Evolutionary conservation across 2,329 filamentous ascomycete species (phyloP), one percentile per base, ranked within the genome.

Genomic region (Thielaviopsis euricoi): DNA sequence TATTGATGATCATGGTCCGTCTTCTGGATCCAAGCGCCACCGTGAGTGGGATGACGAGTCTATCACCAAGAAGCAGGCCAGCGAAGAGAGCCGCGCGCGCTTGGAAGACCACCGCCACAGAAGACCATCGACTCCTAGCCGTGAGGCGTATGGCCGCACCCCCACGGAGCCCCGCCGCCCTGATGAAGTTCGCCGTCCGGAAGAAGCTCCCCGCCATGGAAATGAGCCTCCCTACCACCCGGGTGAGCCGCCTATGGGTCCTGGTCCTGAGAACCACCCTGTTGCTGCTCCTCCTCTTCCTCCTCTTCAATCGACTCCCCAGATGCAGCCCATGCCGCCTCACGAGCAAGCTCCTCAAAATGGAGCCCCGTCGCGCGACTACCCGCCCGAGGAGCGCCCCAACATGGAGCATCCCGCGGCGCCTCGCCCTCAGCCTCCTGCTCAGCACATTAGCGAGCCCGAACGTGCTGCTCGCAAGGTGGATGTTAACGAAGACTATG

Each of bases 401-500:
- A 71, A 76, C 55, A 69, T 73, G 57, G 76, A 78, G 33, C 73
- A 75, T 7, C 23, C 60, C 19, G 22, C 58, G 21, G 43, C 57
- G 25, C 52, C 55, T 17, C 29, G 55, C 4, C 53, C 53, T n/a
- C 53, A 55, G 1, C 74, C 77, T 22, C 73, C 77, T 21, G 70
- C 76, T 19, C 37, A 52, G 22, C 53, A 26, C 22, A 33, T 50
- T 33, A 83, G 83, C 59, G 91, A 97, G 71, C 87, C 89, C 10
- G 82, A 86, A 69, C 74, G 82, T 56, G 89, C 93, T 37, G 89
- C 89, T 21, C 80, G 93, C 22, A 95, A 95, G 71, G 94, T 98
- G 82, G 91, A 97, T 6, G 87, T 97, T 21, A 90, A 98, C 64
- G 93, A 98, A 69, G 87, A 97, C 68, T 97, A 98, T 66, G 91